phyloP scores from a whole-genome alignment of 371 early-diverging fungal species.

The Mucor saturninus region DNA sequence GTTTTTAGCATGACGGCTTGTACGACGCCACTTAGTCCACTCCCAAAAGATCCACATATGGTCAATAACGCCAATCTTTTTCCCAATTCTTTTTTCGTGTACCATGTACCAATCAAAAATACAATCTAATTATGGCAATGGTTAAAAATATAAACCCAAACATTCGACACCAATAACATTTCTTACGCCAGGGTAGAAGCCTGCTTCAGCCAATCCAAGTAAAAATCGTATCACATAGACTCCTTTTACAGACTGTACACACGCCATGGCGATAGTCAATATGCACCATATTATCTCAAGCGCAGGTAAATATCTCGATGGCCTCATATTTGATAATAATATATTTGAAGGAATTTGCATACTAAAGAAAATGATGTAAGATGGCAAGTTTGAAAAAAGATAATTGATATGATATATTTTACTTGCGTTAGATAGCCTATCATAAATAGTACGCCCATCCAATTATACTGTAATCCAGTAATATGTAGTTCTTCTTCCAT shows the following conservation, averaged over 20 bases:
- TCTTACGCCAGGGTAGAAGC: constrained; percentile 60
- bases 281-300: constrained; percentile 62
- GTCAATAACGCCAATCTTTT: constrained; percentile 43
- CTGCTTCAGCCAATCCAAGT: constrained; percentile 68
- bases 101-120: constrained; percentile 55
- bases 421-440: constrained; percentile 48
- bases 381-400: background rate
- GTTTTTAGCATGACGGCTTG: constrained; percentile 54
- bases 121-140: constrained; percentile 32
- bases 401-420: background rate
- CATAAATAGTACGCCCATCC: constrained; percentile 51
- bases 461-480: constrained; percentile 47
- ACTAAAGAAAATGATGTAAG: constrained; percentile 17
- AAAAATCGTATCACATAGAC: constrained; percentile 58
- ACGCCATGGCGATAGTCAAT: constrained; percentile 63
- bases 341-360: constrained; percentile 70
- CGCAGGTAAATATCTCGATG: constrained; percentile 56
- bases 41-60: constrained; percentile 48
- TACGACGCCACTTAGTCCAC: constrained; percentile 46
- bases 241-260: constrained; percentile 52
- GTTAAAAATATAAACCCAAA: constrained; percentile 6
- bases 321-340: constrained; percentile 55
- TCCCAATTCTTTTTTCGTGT: constrained; percentile 54
- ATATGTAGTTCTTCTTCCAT: constrained; percentile 55
- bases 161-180: background rate